Percentiles rank a stretch among this genome's conserved stretches.
phyloP scores from a whole-genome alignment of 345 rosid species.

The Brassica rapa region DNA sequence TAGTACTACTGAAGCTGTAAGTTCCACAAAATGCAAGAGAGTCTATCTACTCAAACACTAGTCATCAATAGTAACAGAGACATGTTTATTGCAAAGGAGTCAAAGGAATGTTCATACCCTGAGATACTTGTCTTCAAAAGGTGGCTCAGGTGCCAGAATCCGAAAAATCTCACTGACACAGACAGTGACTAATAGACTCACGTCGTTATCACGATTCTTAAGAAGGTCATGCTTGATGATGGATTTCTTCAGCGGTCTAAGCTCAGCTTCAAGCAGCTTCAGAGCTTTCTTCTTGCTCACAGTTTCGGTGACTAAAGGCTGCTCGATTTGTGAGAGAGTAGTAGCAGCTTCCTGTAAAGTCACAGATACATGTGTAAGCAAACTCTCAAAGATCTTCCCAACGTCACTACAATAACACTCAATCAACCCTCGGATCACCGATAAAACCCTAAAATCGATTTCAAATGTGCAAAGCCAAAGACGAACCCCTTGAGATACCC shows the following conservation, averaged over 20 bases:
- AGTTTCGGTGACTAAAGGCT: conserved; percentile 48
- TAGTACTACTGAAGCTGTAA: no score
- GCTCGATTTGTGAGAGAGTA: conserved; percentile 65
- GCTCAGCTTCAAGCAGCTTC: conserved; percentile 47
- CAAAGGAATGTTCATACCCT: conserved; percentile 45
- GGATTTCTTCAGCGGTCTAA: conserved; percentile 56
- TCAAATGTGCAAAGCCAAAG: neutral
- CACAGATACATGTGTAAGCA: neutral
- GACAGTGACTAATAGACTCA: conserved; percentile 70
- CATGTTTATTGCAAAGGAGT: neutral
- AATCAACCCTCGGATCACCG: no score
- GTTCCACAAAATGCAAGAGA: no score
- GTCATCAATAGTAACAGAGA: no score
- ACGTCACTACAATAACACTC: no score
- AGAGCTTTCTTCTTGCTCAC: conserved; percentile 42
- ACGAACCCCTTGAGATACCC: neutral
- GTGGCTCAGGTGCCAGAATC: conserved; percentile 78
- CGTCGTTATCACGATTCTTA: conserved; percentile 66
- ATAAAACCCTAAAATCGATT: conserved; percentile 5
- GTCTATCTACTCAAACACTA: no score
- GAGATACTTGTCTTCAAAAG: conserved; percentile 73
- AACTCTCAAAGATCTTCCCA: neutral
- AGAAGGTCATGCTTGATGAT: conserved; percentile 62
- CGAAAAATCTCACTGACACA: conserved; percentile 75
- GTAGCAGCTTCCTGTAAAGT: conserved; percentile 63